Evolutionary conservation across 2,329 filamentous ascomycete species (phyloP), one percentile per base, ranked within the genome.

Genomic region (Arachnopeziza araneosa): DNA sequence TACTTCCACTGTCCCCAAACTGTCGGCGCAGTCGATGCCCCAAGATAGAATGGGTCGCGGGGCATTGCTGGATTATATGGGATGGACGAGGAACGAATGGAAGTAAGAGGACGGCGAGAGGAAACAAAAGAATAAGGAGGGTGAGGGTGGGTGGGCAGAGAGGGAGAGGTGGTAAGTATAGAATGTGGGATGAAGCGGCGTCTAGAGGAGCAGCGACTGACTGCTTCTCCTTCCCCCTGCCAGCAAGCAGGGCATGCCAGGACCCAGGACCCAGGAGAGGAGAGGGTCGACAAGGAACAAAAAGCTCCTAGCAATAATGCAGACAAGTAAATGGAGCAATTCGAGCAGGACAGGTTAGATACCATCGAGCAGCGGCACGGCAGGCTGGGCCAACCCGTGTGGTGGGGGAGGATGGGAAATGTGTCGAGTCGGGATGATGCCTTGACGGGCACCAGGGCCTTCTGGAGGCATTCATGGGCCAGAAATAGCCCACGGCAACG

Each of bases 41-140:
- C 66, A 70, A 69, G 68, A 70, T 70, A 70, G 68, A 68, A 70
- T 61, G 61, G 63, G 61, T 68, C 63, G 67, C 56, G 64, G 68
- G 68, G 70, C 70, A 71, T 71, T 71, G 68, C 67, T 70, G 67
- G 63, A 65, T 64, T 64, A 67, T 65, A 59, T 66, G 36, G 36
- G 36, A 44, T 44, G 36, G 36, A 44, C 12, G 36, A 44, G 10
- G 36, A 12, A 44, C 12, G 36, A 44, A 44, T 44, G 12, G 50
- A 52, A 52, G 14, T 3, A 52, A 52, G 50, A 52, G 2, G 24
- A 24, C 4, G n/a, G n/a, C 4, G 50, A 22, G 50, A 22, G 14
- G 14, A 6, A 52, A 24, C 2, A 7, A n/a, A 24, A 22, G 50
- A 22, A 52, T 22, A 52, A 52, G 50, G 50, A 22, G 50, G 22